phyloP scores from a whole-genome alignment of 495 filamentous ascomycete species.

The Neurospora tetraspora region DNA sequence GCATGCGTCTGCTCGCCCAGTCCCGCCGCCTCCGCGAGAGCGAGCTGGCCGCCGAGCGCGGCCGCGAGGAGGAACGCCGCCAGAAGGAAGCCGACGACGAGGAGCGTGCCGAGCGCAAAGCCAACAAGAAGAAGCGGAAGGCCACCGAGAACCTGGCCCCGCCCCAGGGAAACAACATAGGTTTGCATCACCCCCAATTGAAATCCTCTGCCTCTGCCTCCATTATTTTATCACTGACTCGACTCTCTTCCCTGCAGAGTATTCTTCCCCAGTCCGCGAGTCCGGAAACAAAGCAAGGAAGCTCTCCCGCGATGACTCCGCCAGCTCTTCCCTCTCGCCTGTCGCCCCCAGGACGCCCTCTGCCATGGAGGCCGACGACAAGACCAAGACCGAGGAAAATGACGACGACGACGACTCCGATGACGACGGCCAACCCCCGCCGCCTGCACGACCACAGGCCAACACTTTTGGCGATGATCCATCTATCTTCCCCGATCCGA shows the following conservation, averaged over 20 bases:
- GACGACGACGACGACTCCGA: constrained; percentile 47
- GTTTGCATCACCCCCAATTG: constrained; percentile 13
- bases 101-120: constrained; percentile 37
- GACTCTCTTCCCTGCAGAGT: constrained; percentile 17
- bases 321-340: constrained; percentile 56
- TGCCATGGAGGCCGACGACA: constrained; percentile 41
- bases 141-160: constrained; percentile 46
- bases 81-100: constrained; percentile 31
- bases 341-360: constrained; percentile 37
- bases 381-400: constrained; percentile 36
- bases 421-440: constrained; percentile 70
- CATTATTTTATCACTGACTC: not conserved
- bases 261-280: constrained; percentile 37
- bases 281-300: constrained; percentile 34
- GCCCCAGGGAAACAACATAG: constrained; percentile 50
- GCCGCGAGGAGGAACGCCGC: constrained; percentile 29
- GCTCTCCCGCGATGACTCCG: constrained; percentile 42
- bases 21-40: constrained; percentile 50
- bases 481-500: constrained; percentile 84
- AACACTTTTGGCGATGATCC: constrained; percentile 87
- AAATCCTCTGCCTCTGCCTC: too few relatives aligned
- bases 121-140: constrained; percentile 50
- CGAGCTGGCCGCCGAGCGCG: constrained; percentile 33
- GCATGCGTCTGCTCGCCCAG: constrained; percentile 59
- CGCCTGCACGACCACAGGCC: constrained; percentile 59